Conservation (phyloP, 1,139 yeast genomes). For the Lodderomyces margitis region DNA sequence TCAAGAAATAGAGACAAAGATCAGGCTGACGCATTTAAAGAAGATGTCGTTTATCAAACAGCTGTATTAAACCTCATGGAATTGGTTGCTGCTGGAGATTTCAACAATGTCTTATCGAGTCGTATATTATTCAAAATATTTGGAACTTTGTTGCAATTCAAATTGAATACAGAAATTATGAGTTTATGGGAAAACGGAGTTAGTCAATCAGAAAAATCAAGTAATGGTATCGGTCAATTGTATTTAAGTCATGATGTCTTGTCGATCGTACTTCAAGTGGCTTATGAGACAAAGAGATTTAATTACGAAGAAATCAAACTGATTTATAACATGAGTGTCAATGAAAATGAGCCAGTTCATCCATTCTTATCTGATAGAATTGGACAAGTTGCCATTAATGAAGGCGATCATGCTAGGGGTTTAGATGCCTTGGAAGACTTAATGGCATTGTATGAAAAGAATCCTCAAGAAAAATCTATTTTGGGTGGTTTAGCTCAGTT, state of each 20-base stretch:
- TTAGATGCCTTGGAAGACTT: constrained; percentile 42
- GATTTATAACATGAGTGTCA: constrained; percentile 36
- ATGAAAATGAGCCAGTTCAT: constrained; percentile 19
- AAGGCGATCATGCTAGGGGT: constrained; percentile 40
- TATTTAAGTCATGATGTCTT: constrained; percentile 57
- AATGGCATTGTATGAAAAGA: constrained; percentile 28
- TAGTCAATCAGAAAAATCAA: constrained; percentile 22
- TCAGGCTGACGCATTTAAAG: constrained; percentile 27
- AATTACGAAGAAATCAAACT: constrained; percentile 54
- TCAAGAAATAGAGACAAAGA: constrained; percentile 42
- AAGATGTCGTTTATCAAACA: constrained; percentile 31
- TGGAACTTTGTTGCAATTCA: constrained; percentile 25
- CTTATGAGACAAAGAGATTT: constrained; percentile 60
- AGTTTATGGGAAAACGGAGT: constrained; percentile 47
- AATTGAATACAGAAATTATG: constrained; percentile 34
- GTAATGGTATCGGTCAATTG: constrained; percentile 19
- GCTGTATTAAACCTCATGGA: constrained; percentile 37
- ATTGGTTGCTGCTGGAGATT: constrained; percentile 31
- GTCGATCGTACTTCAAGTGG: constrained; percentile 69
- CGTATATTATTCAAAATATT: constrained; percentile 32
- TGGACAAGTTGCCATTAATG: constrained; percentile 41
- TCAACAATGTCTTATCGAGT: constrained; percentile 24
- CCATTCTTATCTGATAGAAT: constrained; percentile 35
- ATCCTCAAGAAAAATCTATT: constrained; percentile 18
- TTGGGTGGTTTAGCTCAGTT: constrained; percentile 48